Percentiles rank a stretch among this genome's conserved stretches.
Conservation (phyloP, 805 yeast genomes). For the Wickerhamiella australiensis region DNA sequence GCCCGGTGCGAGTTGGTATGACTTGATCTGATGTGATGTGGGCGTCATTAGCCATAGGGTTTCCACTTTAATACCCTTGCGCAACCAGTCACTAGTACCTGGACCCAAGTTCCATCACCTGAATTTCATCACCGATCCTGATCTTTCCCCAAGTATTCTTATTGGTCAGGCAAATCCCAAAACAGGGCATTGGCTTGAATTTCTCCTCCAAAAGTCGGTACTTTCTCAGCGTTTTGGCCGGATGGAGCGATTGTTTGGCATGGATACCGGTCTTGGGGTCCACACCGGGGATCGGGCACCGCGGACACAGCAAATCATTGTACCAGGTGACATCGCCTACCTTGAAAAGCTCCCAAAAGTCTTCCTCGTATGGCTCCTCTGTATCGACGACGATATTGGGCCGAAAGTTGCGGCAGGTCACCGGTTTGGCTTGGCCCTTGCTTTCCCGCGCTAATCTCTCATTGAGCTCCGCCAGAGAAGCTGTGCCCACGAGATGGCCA, state of each 20-base stretch:
- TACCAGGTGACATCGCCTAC: conserved; percentile 23
- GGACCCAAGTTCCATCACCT: conserved; percentile 13
- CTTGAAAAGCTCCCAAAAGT: conserved; percentile 25
- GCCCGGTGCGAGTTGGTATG: not conserved
- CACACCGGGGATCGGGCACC: conserved; percentile 28
- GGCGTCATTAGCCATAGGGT: too few relatives aligned
- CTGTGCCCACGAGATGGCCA: conserved; percentile 23
- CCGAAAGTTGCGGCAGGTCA: conserved; percentile 24
- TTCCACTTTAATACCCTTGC: too few relatives aligned
- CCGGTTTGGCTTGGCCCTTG: conserved; percentile 15
- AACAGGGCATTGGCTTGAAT: conserved; percentile 21
- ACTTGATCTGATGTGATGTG: too few relatives aligned
- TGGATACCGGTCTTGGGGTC: conserved; percentile 22
- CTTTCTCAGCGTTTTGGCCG: conserved; percentile 24
- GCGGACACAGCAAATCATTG: conserved; percentile 22
- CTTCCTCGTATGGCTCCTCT: conserved; percentile 28
- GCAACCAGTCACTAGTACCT: conserved; percentile 6
- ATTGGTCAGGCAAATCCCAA: conserved; percentile 25
- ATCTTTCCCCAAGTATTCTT: conserved; percentile 19
- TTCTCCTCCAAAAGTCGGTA: conserved; percentile 25
- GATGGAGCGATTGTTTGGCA: conserved; percentile 19
- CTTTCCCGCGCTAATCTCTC: conserved; percentile 17
- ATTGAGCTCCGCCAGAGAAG: conserved; percentile 22
- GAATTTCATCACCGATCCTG: conserved; percentile 24
- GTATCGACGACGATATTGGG: conserved; percentile 27